These are phyloP conservation scores for Orbilia javanica DNA, from an alignment of 2,329 filamentous ascomycete genomes.

Conservation along the genomic window DNA sequence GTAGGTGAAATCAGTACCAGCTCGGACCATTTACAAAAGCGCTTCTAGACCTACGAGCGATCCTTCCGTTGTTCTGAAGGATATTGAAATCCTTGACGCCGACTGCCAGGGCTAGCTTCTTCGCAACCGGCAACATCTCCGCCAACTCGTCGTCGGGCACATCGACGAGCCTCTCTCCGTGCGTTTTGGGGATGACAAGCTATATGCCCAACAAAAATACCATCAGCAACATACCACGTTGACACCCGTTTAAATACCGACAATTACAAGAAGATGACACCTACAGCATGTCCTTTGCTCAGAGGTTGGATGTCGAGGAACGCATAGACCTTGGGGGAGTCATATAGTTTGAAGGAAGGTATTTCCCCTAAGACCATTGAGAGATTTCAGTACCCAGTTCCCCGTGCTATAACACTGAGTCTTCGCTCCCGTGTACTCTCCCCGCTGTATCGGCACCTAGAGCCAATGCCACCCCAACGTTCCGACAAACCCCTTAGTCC, in stretches of 20 bases:
- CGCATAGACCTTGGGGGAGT: constrained; percentile 91
- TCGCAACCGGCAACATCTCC: constrained; percentile 88
- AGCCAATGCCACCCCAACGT: background rate
- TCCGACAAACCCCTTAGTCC: background rate
- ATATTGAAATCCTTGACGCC: constrained; percentile 89
- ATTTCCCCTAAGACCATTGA: constrained; percentile 76
- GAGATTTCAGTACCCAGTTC: background rate
- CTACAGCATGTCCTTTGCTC: constrained; percentile 87
- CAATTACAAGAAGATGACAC: constrained; percentile 62
- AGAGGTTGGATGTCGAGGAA: constrained; percentile 97
- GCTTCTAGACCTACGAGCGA: constrained; percentile 81
- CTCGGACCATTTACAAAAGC: background rate
- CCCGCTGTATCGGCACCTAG: background rate
- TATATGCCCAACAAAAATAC: constrained; percentile 77
- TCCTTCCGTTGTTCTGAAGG: constrained; percentile 92
- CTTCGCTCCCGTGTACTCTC: background rate
- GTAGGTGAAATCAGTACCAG: background rate
- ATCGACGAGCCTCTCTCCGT: constrained; percentile 90
- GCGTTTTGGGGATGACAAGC: constrained; percentile 96
- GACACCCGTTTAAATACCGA: background rate
- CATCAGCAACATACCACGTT: constrained; percentile 39
- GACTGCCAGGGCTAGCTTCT: constrained; percentile 83
- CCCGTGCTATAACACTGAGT: background rate
- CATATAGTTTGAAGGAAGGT: constrained; percentile 94
- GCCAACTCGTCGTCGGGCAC: constrained; percentile 88